Evolutionary conservation across 495 filamentous ascomycete genomes (phyloP).

Genomic region (Hypoxylon rickii): DNA sequence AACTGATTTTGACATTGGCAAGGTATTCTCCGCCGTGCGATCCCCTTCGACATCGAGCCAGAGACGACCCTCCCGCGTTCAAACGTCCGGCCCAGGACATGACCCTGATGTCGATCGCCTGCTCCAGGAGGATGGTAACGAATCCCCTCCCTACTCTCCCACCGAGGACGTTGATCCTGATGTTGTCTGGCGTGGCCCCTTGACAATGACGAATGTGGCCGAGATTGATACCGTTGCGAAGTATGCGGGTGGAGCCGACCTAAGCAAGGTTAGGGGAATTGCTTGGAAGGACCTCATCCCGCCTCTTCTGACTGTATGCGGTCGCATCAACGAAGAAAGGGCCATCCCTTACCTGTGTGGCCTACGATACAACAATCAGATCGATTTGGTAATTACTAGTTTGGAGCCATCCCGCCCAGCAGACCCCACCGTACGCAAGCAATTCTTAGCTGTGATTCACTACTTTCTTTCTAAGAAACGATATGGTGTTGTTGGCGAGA

Average conservation of each 20-base stretch:
- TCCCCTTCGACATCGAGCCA: constrained; percentile 56
- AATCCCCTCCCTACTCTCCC: constrained; percentile 87
- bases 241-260: constrained; percentile 79
- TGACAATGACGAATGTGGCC: constrained; percentile 77
- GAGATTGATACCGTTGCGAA: constrained; percentile 77
- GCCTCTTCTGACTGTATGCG: constrained; percentile 70
- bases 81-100: constrained; percentile 54
- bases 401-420: constrained; percentile 56
- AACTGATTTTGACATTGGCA: constrained; percentile 70
- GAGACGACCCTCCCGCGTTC: constrained; percentile 53
- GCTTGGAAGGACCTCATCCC: constrained; percentile 74
- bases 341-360: constrained; percentile 89
- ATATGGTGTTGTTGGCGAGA: constrained; percentile 81
- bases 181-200: constrained; percentile 76
- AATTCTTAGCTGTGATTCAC: constrained; percentile 72
- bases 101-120: constrained; percentile 92
- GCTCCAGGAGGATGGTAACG: constrained; percentile 79
- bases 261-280: constrained; percentile 59
- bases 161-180: constrained; percentile 68
- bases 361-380: constrained; percentile 70
- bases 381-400: constrained; percentile 73
- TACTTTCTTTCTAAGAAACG: constrained; percentile 78
- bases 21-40: constrained; percentile 69
- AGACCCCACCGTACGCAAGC: constrained; percentile 52
- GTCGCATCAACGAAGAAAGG: constrained; percentile 77